These are phyloP conservation scores for Nakazawaea ambrosiae DNA, from an alignment of 805 yeast genomes.

Conservation along the genomic window DNA sequence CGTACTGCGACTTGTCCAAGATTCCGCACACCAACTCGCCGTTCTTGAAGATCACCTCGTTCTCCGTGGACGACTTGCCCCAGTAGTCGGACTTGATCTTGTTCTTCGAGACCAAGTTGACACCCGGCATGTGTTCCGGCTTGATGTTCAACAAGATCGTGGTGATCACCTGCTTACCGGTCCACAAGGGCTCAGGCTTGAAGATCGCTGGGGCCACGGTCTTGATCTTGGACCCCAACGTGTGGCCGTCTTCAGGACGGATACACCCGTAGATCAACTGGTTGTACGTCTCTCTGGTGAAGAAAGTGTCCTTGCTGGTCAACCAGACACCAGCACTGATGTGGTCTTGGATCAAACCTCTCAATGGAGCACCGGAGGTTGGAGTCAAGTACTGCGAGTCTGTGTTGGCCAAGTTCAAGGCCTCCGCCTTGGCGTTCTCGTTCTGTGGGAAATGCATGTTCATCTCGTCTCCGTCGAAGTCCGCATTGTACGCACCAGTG, in stretches of 20 bases:
- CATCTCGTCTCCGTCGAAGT: conserved; percentile 99
- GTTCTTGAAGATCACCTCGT: conserved; percentile 74
- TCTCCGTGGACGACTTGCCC: conserved; percentile 81
- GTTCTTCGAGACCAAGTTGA: conserved; percentile 76
- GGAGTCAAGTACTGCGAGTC: conserved; percentile 98
- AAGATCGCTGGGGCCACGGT: conserved; percentile 86
- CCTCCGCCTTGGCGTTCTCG: conserved; percentile 96
- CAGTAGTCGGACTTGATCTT: conserved; percentile 93
- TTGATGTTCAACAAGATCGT: conserved; percentile 86
- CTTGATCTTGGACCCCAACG: conserved; percentile 55
- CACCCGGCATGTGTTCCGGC: conserved; percentile 85
- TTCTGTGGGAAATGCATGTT: conserved; percentile 99
- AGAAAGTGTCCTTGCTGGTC: conserved; percentile 86
- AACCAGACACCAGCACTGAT: conserved; percentile 99
- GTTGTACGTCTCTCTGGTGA: conserved; percentile 87
- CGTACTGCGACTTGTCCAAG: conserved; percentile 95
- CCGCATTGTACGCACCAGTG: conserved; percentile 98
- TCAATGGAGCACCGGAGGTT: conserved; percentile 95
- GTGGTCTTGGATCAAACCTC: conserved; percentile 99
- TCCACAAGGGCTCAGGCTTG: conserved; percentile 91
- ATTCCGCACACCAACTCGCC: conserved; percentile 92
- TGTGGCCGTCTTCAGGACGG: conserved; percentile 96
- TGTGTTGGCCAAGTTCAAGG: conserved; percentile 89
- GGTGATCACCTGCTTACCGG: conserved; percentile 94
- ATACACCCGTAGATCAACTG: conserved; percentile 90